Percentiles rank a stretch among this genome's conserved stretches.
Conservation (phyloP, 257 asterid genomes). For the Capsicum pubescens region DNA sequence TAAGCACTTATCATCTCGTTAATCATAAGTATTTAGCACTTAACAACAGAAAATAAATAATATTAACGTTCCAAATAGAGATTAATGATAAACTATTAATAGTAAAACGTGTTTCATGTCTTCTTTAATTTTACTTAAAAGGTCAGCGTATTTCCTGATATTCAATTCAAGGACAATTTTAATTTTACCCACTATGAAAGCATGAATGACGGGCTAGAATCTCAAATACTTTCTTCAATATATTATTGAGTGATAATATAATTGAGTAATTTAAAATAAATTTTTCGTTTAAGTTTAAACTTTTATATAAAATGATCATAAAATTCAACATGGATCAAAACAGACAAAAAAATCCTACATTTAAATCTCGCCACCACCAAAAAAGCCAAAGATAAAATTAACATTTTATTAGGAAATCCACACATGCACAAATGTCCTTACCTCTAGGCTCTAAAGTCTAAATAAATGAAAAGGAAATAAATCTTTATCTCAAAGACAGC, state of each 20-base stretch:
- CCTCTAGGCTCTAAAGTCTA: background rate
- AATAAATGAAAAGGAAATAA: background rate
- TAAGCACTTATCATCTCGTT: background rate
- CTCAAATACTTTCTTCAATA: background rate
- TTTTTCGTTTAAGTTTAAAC: background rate
- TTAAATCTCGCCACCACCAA: background rate
- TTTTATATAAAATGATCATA: background rate
- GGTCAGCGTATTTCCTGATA: background rate
- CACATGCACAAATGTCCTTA: no score
- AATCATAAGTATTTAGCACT: background rate
- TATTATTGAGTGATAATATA: background rate
- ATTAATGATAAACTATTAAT: background rate
- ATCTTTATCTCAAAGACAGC: background rate
- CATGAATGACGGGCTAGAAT: background rate
- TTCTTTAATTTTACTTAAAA: background rate
- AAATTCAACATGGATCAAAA: no score
- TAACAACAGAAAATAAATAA: background rate
- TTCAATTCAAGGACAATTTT: background rate
- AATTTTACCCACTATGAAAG: background rate
- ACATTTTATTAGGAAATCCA: background rate
- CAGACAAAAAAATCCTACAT: no score
- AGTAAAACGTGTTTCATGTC: conserved; percentile 18
- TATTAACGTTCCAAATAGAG: background rate
- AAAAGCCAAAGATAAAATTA: background rate
- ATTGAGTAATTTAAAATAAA: background rate